These are phyloP conservation scores for Acacia melanoxylon DNA, from an alignment of 306 rosid genomes.

Conservation along the genomic window DNA sequence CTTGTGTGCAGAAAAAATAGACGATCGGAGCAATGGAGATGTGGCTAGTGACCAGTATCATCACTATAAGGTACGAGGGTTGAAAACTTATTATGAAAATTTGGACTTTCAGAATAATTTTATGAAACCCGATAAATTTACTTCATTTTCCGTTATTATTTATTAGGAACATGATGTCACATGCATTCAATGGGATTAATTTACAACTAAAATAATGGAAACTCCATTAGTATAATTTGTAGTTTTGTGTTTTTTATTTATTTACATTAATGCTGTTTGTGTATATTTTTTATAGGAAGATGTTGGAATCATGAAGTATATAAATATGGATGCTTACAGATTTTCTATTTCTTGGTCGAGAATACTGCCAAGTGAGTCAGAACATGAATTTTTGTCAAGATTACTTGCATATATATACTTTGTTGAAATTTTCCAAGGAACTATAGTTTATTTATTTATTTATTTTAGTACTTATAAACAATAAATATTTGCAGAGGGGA, in stretches of 20 bases:
- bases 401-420: not conserved
- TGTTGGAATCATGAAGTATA: slow-evolving; percentile 52
- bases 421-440: not conserved
- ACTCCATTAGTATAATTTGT: not conserved
- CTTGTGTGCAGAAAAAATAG: slow-evolving; percentile 41
- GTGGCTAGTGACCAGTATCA: slow-evolving; percentile 47
- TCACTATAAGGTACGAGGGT: slow-evolving; percentile 36
- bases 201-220: not conserved
- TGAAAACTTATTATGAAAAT: not conserved
- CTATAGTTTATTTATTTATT: not conserved
- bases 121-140: not conserved
- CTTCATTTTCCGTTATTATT: not conserved
- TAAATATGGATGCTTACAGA: slow-evolving; percentile 63
- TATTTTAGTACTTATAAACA: not conserved
- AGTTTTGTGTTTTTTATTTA: no score
- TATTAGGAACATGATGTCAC: not conserved
- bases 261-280: not conserved
- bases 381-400: not conserved
- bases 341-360: slow-evolving; percentile 75
- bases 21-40: slow-evolving; percentile 45
- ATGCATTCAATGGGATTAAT: not conserved
- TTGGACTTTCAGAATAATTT: not conserved
- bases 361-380: slow-evolving; percentile 58
- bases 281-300: slow-evolving; percentile 46
- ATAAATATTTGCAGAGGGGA: no score